Conservation (phyloP, 371 early-diverging fungal genomes). For the Mucor sp. region DNA sequence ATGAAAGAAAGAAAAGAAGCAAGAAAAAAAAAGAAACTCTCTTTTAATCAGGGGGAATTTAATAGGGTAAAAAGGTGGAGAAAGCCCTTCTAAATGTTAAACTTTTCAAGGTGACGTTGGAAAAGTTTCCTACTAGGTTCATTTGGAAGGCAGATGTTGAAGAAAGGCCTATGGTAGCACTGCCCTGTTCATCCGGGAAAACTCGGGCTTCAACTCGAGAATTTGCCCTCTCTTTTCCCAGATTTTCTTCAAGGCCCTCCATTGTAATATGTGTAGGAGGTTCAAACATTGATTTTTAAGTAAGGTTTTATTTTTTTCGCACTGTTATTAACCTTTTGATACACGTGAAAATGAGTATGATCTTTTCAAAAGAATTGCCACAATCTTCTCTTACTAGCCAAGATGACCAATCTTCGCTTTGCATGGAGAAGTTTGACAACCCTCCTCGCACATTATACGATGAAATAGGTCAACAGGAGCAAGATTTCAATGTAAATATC, state of each 20-base stretch:
- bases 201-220: slow-evolving; percentile 21
- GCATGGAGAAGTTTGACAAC: slow-evolving; percentile 23
- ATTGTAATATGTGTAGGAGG: not conserved
- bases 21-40: not conserved
- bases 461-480: slow-evolving; percentile 21
- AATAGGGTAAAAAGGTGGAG: slow-evolving; percentile 3
- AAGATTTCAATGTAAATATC: slow-evolving; percentile 11
- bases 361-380: slow-evolving; percentile 19
- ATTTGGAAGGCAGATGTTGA: not conserved
- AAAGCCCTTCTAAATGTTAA: not conserved
- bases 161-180: not conserved
- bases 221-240: slow-evolving; percentile 9
- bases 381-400: slow-evolving; percentile 25
- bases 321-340: not conserved
- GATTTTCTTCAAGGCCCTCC: not conserved
- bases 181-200: slow-evolving; percentile 17
- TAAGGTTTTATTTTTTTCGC: not conserved
- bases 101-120: slow-evolving; percentile 15
- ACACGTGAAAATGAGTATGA: slow-evolving; percentile 9
- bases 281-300: not conserved
- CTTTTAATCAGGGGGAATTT: slow-evolving; percentile 13
- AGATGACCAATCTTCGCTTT: slow-evolving; percentile 12
- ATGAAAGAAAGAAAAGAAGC: slow-evolving; percentile 9
- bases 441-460: slow-evolving; percentile 27
- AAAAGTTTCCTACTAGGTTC: not conserved